phyloP scores from a whole-genome alignment of 202 grass and related monocot species.

The Zoysia matrella region DNA sequence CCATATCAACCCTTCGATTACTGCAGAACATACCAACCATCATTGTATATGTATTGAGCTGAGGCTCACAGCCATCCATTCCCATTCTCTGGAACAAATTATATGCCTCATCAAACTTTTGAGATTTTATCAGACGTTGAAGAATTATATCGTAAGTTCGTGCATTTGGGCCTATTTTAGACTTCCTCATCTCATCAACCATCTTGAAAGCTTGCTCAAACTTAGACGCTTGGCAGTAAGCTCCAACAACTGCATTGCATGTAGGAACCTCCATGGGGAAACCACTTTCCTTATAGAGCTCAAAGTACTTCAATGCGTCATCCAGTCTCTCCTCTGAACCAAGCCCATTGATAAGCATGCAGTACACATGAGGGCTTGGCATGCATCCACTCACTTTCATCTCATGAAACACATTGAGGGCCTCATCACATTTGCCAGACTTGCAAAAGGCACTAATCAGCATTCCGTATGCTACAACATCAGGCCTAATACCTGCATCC shows the following conservation, averaged over 20 bases:
- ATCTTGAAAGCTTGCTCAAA: constrained; percentile 77
- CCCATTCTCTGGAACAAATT: constrained; percentile 63
- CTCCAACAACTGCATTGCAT: constrained; percentile 77
- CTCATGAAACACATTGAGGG: constrained; percentile 68
- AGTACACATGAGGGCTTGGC: constrained; percentile 80
- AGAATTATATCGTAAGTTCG: constrained; percentile 78
- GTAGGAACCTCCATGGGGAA: constrained; percentile 72
- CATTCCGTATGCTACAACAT: constrained; percentile 69
- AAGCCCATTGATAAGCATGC: constrained; percentile 80
- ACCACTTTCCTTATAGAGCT: constrained; percentile 69
- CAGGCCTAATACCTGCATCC: constrained; percentile 64
- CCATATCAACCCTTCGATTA: constrained; percentile 78
- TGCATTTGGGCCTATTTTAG: constrained; percentile 64
- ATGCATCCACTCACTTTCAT: constrained; percentile 66
- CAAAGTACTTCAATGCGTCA: constrained; percentile 79
- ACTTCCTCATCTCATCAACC: constrained; percentile 71
- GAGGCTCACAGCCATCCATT: constrained; percentile 55
- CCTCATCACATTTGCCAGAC: constrained; percentile 64
- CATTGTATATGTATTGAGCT: constrained; percentile 82
- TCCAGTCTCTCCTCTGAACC: constrained; percentile 62
- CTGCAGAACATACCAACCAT: constrained; percentile 80
- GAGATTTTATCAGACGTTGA: constrained; percentile 65
- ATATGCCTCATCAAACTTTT: constrained; percentile 66
- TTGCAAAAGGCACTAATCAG: constrained; percentile 79
- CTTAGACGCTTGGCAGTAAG: constrained; percentile 65